Conservation (phyloP, 352 stramenopile species). For the Phytophthora sp. region DNA sequence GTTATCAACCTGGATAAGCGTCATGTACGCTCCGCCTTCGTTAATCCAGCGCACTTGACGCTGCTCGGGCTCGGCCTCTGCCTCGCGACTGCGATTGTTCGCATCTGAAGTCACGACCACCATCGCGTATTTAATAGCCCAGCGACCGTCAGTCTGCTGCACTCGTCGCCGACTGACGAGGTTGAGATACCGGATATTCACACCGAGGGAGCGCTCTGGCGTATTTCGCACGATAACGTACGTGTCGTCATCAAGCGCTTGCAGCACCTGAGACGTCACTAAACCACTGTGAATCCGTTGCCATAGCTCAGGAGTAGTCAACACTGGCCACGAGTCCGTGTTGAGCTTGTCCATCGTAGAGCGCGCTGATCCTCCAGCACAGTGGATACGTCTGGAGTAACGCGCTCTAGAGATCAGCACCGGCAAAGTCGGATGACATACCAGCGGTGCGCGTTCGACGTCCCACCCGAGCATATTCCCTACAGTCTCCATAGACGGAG, state of each 20-base stretch:
- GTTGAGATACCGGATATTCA: constrained; percentile 45
- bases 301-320: constrained; percentile 39
- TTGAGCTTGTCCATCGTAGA: constrained; percentile 38
- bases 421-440: constrained; percentile 12
- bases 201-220: constrained; percentile 15
- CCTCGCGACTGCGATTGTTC: constrained; percentile 41
- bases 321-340: constrained; percentile 39
- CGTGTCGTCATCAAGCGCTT: constrained; percentile 39
- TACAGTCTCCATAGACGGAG: constrained; percentile 20
- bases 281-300: constrained; percentile 32
- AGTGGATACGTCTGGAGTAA: constrained; percentile 46
- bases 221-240: constrained; percentile 39
- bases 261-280: constrained; percentile 39
- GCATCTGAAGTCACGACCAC: constrained; percentile 41
- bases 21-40: constrained; percentile 49
- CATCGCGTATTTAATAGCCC: constrained; percentile 33
- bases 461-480: constrained; percentile 45
- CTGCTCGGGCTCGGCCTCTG: constrained; percentile 26
- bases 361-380: constrained; percentile 28
- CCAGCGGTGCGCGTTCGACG: constrained; percentile 36
- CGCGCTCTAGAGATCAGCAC: constrained; percentile 32
- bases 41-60: constrained; percentile 40
- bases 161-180: constrained; percentile 31
- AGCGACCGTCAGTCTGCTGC: constrained; percentile 24
- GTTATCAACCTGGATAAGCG: constrained; percentile 37